These are phyloP conservation scores for Ambispora gerdemannii DNA, from an alignment of 192 early-diverging fungal genomes.

Conservation along the genomic window DNA sequence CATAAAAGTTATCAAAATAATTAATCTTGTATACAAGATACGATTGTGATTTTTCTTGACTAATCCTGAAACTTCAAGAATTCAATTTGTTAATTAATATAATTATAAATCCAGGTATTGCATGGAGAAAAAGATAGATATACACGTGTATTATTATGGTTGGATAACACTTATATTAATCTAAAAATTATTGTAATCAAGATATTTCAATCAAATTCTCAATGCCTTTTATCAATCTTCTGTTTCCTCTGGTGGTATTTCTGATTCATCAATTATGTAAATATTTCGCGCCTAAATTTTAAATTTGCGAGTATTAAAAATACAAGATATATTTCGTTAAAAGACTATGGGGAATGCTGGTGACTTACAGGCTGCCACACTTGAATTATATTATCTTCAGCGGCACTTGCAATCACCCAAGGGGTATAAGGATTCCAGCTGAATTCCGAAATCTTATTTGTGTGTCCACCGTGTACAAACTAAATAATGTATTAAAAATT, in stretches of 20 bases:
- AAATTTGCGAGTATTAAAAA: background rate
- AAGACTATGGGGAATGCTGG: background rate
- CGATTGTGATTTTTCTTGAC: no score
- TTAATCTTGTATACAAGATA: no score
- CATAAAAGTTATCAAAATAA: no score
- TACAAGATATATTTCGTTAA: background rate
- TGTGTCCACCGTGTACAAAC: conserved; percentile 99
- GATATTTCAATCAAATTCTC: no score
- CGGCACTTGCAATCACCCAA: conserved; percentile 91
- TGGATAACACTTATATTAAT: no score
- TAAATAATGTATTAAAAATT: conserved; percentile 25
- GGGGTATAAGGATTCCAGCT: conserved; percentile 92
- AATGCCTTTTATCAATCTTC: conserved; percentile 31
- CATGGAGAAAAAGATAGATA: no score
- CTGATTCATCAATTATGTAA: conserved; percentile 45
- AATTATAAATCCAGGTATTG: no score
- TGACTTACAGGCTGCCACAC: conserved; percentile 94
- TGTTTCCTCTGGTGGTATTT: conserved; percentile 39
- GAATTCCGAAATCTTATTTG: conserved; percentile 93
- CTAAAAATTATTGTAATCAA: no score
- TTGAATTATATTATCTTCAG: conserved; percentile 97
- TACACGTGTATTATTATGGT: no score
- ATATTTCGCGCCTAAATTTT: conserved; percentile 50
- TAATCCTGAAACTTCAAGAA: no score
- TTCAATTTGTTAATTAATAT: no score